These are phyloP conservation scores for Scortechinia acanthostroma DNA, from an alignment of 2,329 filamentous ascomycete species.

Conservation along the genomic window DNA sequence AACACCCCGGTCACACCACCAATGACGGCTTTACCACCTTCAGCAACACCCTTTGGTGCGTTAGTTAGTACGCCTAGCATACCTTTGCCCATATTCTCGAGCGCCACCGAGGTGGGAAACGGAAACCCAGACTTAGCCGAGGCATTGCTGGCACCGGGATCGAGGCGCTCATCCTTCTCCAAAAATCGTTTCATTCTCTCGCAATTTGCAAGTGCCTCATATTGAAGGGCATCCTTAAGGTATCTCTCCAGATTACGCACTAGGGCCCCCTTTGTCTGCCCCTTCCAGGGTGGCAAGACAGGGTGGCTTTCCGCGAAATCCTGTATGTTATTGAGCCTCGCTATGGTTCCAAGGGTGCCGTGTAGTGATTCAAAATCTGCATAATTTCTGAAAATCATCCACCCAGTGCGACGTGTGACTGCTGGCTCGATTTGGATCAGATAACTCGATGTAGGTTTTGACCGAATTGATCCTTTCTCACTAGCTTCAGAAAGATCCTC, in stretches of 20 bases:
- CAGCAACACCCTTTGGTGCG: neutral
- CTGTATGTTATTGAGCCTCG: neutral
- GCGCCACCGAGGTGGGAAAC: neutral
- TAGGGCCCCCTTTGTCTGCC: neutral
- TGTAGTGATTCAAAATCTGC: slow-evolving; percentile 1
- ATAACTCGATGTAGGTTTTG: neutral
- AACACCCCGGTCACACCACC: slow-evolving; percentile 1
- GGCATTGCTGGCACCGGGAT: neutral
- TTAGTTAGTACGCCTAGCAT: neutral
- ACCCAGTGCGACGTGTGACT: neutral
- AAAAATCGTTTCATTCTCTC: neutral
- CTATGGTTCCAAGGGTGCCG: neutral
- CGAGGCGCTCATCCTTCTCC: neutral
- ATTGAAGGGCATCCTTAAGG: neutral
- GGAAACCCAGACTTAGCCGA: neutral
- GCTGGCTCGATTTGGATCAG: neutral
- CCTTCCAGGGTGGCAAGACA: neutral
- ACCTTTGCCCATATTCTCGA: slow-evolving; percentile 1
- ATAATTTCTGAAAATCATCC: neutral
- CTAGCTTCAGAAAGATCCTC: neutral
- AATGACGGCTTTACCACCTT: neutral
- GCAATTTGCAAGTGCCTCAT: neutral
- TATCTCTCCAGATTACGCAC: neutral
- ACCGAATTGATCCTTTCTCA: neutral
- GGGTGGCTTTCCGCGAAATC: neutral